Evolutionary conservation across 129 eudicot genomes (phyloP).

Genomic region (Helianthus tuberosus): DNA sequence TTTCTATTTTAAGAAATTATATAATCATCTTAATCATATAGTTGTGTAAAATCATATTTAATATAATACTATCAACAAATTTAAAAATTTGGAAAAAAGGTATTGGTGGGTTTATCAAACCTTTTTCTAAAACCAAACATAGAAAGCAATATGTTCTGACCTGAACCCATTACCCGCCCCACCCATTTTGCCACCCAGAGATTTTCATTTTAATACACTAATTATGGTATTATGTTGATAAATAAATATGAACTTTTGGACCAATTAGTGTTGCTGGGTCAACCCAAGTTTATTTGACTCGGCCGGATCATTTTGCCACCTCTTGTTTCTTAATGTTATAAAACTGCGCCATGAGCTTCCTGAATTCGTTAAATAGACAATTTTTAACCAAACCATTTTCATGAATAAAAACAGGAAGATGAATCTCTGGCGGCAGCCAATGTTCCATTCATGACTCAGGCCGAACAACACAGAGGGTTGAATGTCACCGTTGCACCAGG

Average conservation of each 20-base stretch:
- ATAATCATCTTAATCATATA: not conserved
- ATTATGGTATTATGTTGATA: not conserved
- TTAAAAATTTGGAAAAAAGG: not conserved
- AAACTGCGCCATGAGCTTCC: slow-evolving; percentile 10
- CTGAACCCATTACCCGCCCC: not conserved
- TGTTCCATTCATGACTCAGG: slow-evolving; percentile 69
- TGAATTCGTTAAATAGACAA: not conserved
- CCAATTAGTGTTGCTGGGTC: not conserved
- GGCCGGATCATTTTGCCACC: not conserved
- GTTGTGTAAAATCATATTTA: not conserved
- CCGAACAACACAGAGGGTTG: slow-evolving; percentile 64
- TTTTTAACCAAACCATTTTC: not conserved
- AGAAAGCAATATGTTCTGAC: not conserved
- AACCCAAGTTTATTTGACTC: not conserved
- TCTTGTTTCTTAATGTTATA: not conserved
- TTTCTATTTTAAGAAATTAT: not conserved
- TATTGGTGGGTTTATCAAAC: not conserved
- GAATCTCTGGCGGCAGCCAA: slow-evolving; percentile 63
- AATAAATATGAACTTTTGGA: not conserved
- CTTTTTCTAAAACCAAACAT: not conserved
- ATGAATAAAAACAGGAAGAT: slow-evolving; percentile 53
- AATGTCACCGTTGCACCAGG: slow-evolving; percentile 62
- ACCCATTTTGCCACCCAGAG: not conserved
- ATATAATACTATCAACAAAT: not conserved
- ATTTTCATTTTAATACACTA: not conserved